A percentile compares a stretch with the other conserved stretches of the same genome.
phyloP scores from a whole-genome alignment of 306 rosid species.

The Castanea sativa region DNA sequence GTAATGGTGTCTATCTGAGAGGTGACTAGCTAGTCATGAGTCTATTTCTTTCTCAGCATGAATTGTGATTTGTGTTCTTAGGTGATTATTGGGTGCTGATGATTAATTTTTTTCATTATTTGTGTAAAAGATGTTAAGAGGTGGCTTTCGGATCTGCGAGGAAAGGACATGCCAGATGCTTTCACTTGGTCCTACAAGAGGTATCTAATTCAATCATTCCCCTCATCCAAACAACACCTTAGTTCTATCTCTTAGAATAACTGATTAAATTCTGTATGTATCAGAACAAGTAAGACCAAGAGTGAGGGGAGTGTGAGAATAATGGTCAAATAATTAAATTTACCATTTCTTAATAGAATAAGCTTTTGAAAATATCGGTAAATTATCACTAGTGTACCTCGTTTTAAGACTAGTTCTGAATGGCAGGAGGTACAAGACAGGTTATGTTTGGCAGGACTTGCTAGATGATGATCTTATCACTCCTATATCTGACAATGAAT shows the following conservation, averaged over 20 bases:
- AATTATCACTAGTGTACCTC: neutral
- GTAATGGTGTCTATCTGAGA: constrained; percentile 70
- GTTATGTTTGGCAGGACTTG: constrained; percentile 92
- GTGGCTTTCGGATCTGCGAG: constrained; percentile 77
- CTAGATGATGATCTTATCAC: constrained; percentile 80
- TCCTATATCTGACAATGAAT: constrained; percentile 86
- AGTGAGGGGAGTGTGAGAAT: too few species aligned
- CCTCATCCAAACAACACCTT: neutral
- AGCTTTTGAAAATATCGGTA: too few species aligned
- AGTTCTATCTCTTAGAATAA: too few species aligned
- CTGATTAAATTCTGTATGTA: too few species aligned
- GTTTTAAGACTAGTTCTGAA: neutral
- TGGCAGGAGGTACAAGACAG: constrained; percentile 82
- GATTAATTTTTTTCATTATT: constrained; percentile 3
- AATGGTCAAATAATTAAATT: too few species aligned
- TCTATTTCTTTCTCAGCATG: neutral
- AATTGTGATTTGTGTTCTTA: neutral
- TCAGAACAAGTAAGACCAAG: too few species aligned
- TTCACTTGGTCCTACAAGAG: constrained; percentile 88
- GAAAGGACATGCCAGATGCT: constrained; percentile 62
- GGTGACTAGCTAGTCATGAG: constrained; percentile 31
- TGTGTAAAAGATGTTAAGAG: constrained; percentile 60
- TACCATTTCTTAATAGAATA: too few species aligned
- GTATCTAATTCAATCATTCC: constrained; percentile 32
- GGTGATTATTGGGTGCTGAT: neutral